Percentiles rank a stretch among this genome's conserved stretches.
These are phyloP conservation scores for Bondarzewia mesenterica DNA, from an alignment of 1,284 basidiomycete genomes.

Conservation along the genomic window DNA sequence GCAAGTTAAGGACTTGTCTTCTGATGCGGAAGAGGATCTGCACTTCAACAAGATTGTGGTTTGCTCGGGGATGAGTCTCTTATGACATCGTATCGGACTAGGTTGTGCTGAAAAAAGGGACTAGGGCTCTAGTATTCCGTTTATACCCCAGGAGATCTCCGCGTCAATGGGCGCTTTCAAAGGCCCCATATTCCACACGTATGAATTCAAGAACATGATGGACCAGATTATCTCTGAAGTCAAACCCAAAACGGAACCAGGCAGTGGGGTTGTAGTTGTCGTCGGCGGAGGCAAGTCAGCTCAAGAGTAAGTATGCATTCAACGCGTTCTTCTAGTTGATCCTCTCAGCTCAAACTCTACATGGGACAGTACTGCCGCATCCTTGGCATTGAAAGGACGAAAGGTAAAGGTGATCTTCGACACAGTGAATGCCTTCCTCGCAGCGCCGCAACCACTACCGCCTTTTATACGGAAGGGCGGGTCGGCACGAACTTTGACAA, in stretches of 20 bases:
- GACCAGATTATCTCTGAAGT: constrained; percentile 29
- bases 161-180: constrained; percentile 30
- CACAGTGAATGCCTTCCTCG: constrained; percentile 37
- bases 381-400: constrained; percentile 35
- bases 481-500: constrained; percentile 19
- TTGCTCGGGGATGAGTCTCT: constrained; percentile 45
- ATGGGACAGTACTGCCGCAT: constrained; percentile 40
- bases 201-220: constrained; percentile 31
- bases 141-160: constrained; percentile 31
- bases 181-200: constrained; percentile 45
- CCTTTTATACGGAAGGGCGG: constrained; percentile 45
- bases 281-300: constrained; percentile 52
- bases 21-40: constrained; percentile 19
- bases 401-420: constrained; percentile 43
- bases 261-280: constrained; percentile 29
- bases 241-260: constrained; percentile 12
- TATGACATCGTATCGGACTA: neutral
- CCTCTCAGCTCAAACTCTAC: no score
- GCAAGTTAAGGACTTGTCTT: constrained; percentile 25
- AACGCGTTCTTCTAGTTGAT: no score
- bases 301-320: constrained; percentile 41
- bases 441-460: constrained; percentile 32
- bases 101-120: neutral
- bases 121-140: constrained; percentile 45
- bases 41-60: constrained; percentile 40